Evolutionary conservation across 805 yeast species (phyloP).

Genomic region (Hanseniaspora vineae): DNA sequence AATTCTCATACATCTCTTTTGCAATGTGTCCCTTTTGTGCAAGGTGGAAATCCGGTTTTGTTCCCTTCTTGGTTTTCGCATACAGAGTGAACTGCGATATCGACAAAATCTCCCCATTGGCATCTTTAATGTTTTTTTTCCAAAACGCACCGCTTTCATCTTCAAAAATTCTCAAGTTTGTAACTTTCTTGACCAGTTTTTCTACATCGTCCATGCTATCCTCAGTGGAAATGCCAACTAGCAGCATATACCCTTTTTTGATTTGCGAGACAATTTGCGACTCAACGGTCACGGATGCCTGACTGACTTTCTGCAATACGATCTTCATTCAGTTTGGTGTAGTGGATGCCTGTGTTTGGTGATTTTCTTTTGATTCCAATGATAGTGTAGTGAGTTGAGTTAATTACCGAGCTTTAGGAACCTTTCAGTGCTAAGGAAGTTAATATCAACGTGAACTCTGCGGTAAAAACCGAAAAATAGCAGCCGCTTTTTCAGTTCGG

Average conservation of each 20-base stretch:
- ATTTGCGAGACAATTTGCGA: slow-evolving; percentile 56
- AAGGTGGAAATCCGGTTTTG: slow-evolving; percentile 87
- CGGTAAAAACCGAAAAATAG: too few relatives aligned
- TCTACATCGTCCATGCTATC: slow-evolving; percentile 68
- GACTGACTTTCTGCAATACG: slow-evolving; percentile 79
- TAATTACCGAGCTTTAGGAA: too few relatives aligned
- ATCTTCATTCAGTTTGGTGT: slow-evolving; percentile 47
- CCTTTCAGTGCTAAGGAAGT: too few relatives aligned
- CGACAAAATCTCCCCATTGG: slow-evolving; percentile 61
- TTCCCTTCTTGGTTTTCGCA: slow-evolving; percentile 77
- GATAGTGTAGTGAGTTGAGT: neutral
- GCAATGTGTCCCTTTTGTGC: slow-evolving; percentile 74
- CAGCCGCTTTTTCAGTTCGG: too few relatives aligned
- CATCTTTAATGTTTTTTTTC: slow-evolving; percentile 57
- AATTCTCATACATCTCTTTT: slow-evolving; percentile 31
- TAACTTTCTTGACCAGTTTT: slow-evolving; percentile 53
- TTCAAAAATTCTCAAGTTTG: slow-evolving; percentile 62
- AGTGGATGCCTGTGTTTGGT: neutral
- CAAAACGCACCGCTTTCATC: slow-evolving; percentile 52
- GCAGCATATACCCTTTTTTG: slow-evolving; percentile 57
- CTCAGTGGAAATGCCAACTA: slow-evolving; percentile 72
- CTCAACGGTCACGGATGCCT: slow-evolving; percentile 83
- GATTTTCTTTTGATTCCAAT: neutral
- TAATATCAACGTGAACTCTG: too few relatives aligned
- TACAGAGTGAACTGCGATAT: slow-evolving; percentile 89